phyloP scores from a whole-genome alignment of 208 protist genomes.

The Herpetomonas tarakana region DNA sequence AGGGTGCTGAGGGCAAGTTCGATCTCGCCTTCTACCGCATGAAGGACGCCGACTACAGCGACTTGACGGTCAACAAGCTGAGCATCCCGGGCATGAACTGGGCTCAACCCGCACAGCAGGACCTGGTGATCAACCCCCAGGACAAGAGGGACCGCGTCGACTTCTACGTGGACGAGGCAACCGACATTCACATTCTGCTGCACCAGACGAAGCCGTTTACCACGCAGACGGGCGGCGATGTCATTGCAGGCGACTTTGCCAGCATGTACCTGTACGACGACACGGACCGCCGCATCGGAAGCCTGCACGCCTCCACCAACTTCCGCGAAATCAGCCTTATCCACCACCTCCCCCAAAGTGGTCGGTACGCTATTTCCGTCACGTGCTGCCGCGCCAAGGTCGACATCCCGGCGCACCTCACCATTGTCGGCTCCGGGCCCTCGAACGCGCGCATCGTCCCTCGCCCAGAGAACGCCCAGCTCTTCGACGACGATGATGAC shows the following conservation, averaged over 20 bases:
- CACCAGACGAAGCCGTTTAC: constrained; percentile 40
- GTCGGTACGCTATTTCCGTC: constrained; percentile 47
- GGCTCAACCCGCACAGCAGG: constrained; percentile 26
- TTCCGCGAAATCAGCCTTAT: constrained; percentile 56
- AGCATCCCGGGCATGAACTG: constrained; percentile 37
- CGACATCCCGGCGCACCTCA: constrained; percentile 26
- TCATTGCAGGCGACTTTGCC: constrained; percentile 48
- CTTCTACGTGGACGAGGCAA: constrained; percentile 47
- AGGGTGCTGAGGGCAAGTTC: constrained; percentile 33
- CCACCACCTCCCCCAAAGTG: constrained; percentile 30
- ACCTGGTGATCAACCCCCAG: constrained; percentile 32
- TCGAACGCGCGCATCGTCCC: constrained; percentile 22
- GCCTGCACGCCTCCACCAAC: constrained; percentile 46
- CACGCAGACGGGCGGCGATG: constrained; percentile 36
- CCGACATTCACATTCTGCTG: constrained; percentile 51
- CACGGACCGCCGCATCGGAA: constrained; percentile 33
- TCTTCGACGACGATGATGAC: constrained; percentile 35
- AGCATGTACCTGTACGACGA: constrained; percentile 61
- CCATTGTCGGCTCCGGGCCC: constrained; percentile 25
- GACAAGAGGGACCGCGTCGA: constrained; percentile 45
- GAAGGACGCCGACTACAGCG: constrained; percentile 23
- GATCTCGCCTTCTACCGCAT: constrained; percentile 34
- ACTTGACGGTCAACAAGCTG: constrained; percentile 34
- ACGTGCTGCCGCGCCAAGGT: constrained; percentile 43
- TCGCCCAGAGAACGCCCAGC: constrained; percentile 28